A percentile compares a stretch with the other conserved stretches of the same genome.
Conservation (phyloP, 371 early-diverging fungal species). For the Apophysomyces sp. region DNA sequence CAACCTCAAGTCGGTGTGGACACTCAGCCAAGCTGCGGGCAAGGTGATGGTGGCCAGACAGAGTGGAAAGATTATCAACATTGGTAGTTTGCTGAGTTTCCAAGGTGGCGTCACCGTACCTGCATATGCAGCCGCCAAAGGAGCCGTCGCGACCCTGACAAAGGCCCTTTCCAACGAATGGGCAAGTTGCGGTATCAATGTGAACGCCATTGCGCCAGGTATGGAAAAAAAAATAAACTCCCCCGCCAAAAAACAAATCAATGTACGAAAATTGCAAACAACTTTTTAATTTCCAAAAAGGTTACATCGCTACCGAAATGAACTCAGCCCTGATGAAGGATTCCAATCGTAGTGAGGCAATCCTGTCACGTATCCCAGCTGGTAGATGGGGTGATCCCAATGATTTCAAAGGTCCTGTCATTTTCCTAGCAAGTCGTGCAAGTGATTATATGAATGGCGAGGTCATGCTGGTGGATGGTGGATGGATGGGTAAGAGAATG, state of each 20-base stretch:
- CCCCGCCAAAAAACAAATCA: too few species aligned
- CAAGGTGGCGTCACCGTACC: constrained; percentile 27
- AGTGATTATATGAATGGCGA: constrained; percentile 51
- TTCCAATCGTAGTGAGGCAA: constrained; percentile 15
- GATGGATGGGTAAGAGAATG: constrained; percentile 33
- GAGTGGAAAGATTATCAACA: constrained; percentile 31
- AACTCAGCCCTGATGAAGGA: constrained; percentile 33
- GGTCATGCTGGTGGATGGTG: constrained; percentile 46
- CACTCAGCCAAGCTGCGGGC: constrained; percentile 28
- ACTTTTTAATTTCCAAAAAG: too few species aligned
- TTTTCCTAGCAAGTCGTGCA: constrained; percentile 40
- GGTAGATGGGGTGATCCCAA: constrained; percentile 48
- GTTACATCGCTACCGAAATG: constrained; percentile 57
- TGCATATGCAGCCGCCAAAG: constrained; percentile 61
- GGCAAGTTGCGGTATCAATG: constrained; percentile 45
- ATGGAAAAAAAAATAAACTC: too few species aligned
- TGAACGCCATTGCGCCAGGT: constrained; percentile 55
- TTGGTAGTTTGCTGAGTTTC: constrained; percentile 30
- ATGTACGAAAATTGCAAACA: too few species aligned
- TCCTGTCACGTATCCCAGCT: constrained; percentile 40
- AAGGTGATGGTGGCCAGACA: constrained; percentile 18
- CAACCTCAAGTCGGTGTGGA: constrained; percentile 32
- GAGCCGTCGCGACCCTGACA: constrained; percentile 57
- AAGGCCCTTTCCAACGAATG: constrained; percentile 66
- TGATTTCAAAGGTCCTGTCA: constrained; percentile 47